Evolutionary conservation across 257 asterid genomes (phyloP), one percentile per base, ranked within the genome.

Genomic region (Nicotiana undulata): DNA sequence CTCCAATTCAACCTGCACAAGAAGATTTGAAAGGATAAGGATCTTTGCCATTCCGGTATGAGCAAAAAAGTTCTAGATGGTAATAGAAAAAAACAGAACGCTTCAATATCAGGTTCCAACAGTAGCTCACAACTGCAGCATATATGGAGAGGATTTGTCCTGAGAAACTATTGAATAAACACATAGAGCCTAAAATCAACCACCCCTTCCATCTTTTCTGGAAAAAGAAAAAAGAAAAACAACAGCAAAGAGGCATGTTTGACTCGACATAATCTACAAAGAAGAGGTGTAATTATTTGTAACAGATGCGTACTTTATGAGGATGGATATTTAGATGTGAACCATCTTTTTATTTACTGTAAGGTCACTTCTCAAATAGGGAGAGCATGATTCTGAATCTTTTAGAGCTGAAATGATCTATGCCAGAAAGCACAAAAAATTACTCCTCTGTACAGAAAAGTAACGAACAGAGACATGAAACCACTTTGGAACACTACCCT

Each of bases 1-100:
- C 92, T 96, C 99, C 90, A 96, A 84, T 86, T 96, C 99, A 82
- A 94, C 99, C 99, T 96, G 86, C 34, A 88, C 20, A 49, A 80
- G 64, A 63, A 52, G 81, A 79, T 67, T 49, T 74, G 63, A 49
- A 32, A 49, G 79, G 61, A 74, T 74, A 46, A 49, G 17, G 61
- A 26, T 49, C 79, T 74, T 49, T 20, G 22, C 60, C 44, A 74
- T 15, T 16, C 79, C 28, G 51, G 12, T 16, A 49, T 15, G 61
- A 74, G 37, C 3, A 74, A 26, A 37, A 46, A 74, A 49, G 60
- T 7, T 49, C 78, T 46, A 24, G 44, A 34, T 72, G 40, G 60
- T 20, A 12, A 72, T 46, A 72, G 20, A 44, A 22, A 70, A 15
- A 70, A 70, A 74, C 6, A 16, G 60, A 72, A 46, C 4, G 24